A percentile compares a stretch with the other conserved stretches of the same genome.
Evolutionary conservation across 257 asterid species (phyloP).

Genomic region (Apocynum venetum): DNA sequence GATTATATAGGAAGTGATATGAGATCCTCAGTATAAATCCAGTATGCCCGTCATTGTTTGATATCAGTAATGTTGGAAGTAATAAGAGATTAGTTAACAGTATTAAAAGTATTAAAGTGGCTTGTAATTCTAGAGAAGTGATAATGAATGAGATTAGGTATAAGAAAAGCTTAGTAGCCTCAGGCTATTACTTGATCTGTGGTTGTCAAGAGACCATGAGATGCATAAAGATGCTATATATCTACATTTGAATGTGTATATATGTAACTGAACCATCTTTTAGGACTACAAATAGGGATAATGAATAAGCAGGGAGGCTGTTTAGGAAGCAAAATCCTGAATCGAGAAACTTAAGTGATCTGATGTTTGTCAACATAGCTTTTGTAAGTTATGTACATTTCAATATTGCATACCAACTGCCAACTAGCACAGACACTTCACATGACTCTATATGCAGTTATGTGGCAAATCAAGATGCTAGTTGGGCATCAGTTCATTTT

Average conservation of each 20-base stretch:
- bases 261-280: neutral
- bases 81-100: neutral
- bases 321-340: neutral
- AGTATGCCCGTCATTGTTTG: neutral
- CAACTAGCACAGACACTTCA: neutral
- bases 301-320: neutral
- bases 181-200: neutral
- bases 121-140: neutral
- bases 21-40: neutral
- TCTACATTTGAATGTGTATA: neutral
- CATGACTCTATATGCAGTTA: neutral
- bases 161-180: neutral
- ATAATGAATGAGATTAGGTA: neutral
- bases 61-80: neutral
- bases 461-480: neutral
- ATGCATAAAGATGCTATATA: neutral
- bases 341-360: neutral
- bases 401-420: neutral
- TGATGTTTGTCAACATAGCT: neutral
- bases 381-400: neutral
- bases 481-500: neutral
- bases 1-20: neutral
- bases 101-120: neutral
- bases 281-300: neutral
- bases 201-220: neutral